Conservation (phyloP, 176 grass and related monocot species). For the Carex kokanica region DNA sequence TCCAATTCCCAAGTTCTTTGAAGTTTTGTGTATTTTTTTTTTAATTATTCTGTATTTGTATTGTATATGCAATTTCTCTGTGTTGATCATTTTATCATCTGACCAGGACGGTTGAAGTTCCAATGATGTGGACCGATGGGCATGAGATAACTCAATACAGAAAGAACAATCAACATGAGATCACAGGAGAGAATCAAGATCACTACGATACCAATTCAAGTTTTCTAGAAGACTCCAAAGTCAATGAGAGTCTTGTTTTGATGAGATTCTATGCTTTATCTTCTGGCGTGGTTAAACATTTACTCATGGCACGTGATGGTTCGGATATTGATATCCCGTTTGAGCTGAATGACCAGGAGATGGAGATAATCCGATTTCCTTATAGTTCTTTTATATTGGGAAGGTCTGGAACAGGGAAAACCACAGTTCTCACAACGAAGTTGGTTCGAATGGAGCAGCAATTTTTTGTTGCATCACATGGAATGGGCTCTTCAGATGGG, state of each 20-base stretch:
- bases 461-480: constrained; percentile 54
- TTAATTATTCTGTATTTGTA: not conserved
- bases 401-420: constrained; percentile 91
- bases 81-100: constrained; percentile 5
- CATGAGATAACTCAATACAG: constrained; percentile 52
- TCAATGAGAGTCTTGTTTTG: constrained; percentile 75
- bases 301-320: constrained; percentile 74
- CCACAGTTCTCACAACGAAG: constrained; percentile 82
- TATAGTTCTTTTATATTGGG: constrained; percentile 76
- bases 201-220: not conserved
- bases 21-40: no score
- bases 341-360: constrained; percentile 80
- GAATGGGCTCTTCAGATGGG: constrained; percentile 20
- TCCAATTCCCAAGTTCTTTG: not conserved
- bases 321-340: constrained; percentile 71
- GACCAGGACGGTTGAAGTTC: constrained; percentile 58
- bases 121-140: constrained; percentile 45
- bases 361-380: constrained; percentile 60
- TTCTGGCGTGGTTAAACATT: constrained; percentile 58
- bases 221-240: constrained; percentile 68
- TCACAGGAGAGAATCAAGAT: constrained; percentile 26
- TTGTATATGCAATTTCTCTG: not conserved
- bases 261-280: constrained; percentile 94
- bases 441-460: constrained; percentile 64
- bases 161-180: constrained; percentile 30